phyloP scores from a whole-genome alignment of 2,329 filamentous ascomycete species.

The Venturia oleaginea region DNA sequence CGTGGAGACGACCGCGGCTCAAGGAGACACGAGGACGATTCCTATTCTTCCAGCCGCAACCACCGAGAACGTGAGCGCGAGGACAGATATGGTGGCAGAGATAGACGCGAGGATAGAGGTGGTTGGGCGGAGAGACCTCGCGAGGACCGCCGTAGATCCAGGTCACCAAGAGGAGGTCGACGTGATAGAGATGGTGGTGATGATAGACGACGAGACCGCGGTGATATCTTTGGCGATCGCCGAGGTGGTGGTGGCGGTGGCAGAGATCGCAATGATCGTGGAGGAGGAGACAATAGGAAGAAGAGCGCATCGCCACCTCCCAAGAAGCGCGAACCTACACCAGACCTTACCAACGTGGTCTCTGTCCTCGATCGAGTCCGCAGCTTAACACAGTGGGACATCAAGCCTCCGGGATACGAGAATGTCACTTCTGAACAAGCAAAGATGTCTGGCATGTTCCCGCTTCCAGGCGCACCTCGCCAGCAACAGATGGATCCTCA shows the following conservation, averaged over 20 bases:
- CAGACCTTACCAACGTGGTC: slow-evolving; percentile 81
- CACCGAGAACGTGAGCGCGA: slow-evolving; percentile 91
- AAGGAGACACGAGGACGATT: slow-evolving; percentile 67
- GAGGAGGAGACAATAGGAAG: slow-evolving; percentile 48
- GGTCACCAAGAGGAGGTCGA: slow-evolving; percentile 35
- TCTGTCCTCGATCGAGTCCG: slow-evolving; percentile 79
- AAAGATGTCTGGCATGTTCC: slow-evolving; percentile 98
- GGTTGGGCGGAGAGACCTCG: slow-evolving; percentile 54
- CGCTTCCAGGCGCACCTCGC: slow-evolving; percentile 85
- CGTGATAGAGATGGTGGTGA: slow-evolving; percentile 55
- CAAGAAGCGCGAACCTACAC: slow-evolving; percentile 91
- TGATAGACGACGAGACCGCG: slow-evolving; percentile 27
- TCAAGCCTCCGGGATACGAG: slow-evolving; percentile 96
- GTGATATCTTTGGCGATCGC: slow-evolving; percentile 41
- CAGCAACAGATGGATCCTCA: slow-evolving; percentile 93
- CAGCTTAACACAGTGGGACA: slow-evolving; percentile 97
- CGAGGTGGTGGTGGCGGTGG: slow-evolving; percentile 13
- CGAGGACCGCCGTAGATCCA: slow-evolving; percentile 4
- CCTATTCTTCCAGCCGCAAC: slow-evolving; percentile 86
- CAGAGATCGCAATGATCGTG: slow-evolving; percentile 42
- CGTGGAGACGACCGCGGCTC: slow-evolving; percentile 63
- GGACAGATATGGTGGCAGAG: slow-evolving; percentile 70
- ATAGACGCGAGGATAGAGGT: slow-evolving; percentile 46
- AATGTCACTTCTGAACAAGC: slow-evolving; percentile 97
- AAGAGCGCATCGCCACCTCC: slow-evolving; percentile 68